Conservation (phyloP, 495 filamentous ascomycete species). For the Penicillium psychrofluorescens region DNA sequence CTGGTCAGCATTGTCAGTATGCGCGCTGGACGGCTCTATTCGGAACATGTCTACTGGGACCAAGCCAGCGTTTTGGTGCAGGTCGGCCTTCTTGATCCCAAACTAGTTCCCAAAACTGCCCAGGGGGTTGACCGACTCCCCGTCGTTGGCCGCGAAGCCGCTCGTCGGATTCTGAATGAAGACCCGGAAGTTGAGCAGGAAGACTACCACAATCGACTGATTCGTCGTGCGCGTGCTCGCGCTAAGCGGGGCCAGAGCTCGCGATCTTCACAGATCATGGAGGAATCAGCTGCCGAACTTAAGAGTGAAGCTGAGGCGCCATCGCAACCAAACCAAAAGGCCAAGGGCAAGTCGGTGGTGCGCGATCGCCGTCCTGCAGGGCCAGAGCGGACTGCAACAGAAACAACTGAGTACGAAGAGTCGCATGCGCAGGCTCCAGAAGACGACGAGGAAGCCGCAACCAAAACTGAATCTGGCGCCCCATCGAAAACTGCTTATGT, state of each 20-base stretch:
- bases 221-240: constrained; percentile 21
- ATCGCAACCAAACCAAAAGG: constrained; percentile 4
- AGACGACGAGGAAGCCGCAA: constrained; percentile 11
- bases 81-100: constrained; percentile 65
- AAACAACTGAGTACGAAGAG: constrained; percentile 1
- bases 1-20: constrained; percentile 71
- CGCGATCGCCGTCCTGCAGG: constrained; percentile 5
- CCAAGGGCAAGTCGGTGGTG: constrained; percentile 16
- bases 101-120: constrained; percentile 38
- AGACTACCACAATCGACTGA: constrained; percentile 36
- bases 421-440: background rate
- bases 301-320: constrained; percentile 16
- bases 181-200: constrained; percentile 33
- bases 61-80: constrained; percentile 76
- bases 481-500: constrained; percentile 11
- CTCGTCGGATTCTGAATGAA: constrained; percentile 59
- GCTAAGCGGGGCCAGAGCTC: constrained; percentile 8
- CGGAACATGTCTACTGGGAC: constrained; percentile 86
- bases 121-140: constrained; percentile 57
- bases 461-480: constrained; percentile 11
- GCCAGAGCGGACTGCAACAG: background rate
- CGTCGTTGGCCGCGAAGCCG: constrained; percentile 59
- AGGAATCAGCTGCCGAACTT: constrained; percentile 20
- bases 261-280: constrained; percentile 6
- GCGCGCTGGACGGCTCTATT: constrained; percentile 64